Conservation (phyloP, 257 asterid genomes). For the Plantago ovata region DNA sequence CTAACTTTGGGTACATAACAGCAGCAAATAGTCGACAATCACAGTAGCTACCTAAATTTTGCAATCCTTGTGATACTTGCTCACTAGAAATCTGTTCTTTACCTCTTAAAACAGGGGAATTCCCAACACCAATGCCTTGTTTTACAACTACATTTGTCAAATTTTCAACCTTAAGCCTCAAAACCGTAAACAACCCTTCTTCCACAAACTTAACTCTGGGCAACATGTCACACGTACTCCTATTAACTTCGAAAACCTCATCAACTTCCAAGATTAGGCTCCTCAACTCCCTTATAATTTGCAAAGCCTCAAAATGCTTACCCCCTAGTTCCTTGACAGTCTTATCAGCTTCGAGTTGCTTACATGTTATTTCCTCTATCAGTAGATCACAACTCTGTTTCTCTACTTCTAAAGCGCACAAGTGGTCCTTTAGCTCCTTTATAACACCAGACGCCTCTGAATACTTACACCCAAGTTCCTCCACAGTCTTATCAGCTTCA, state of each 20-base stretch:
- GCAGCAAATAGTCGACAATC: too few relatives aligned
- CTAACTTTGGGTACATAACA: background rate
- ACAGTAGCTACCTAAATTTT: too few relatives aligned
- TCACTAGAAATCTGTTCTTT: background rate
- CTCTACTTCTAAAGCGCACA: too few relatives aligned
- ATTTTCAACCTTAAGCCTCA: slow-evolving; percentile 5
- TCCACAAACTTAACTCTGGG: background rate
- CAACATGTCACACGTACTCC: slow-evolving; percentile 3
- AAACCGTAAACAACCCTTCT: background rate
- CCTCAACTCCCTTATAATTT: slow-evolving; percentile 13
- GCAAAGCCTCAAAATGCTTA: background rate
- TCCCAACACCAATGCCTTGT: background rate
- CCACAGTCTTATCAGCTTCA: background rate
- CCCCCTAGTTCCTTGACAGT: slow-evolving; percentile 1
- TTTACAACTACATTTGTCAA: background rate
- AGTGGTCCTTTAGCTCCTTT: background rate
- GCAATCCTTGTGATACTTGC: too few relatives aligned
- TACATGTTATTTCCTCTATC: too few relatives aligned
- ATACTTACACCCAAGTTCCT: background rate
- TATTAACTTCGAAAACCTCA: background rate
- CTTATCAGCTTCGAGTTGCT: background rate
- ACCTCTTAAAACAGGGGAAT: background rate
- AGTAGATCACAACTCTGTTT: too few relatives aligned
- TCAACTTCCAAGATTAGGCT: background rate
- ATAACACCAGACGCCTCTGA: background rate